Evolutionary conservation across 805 yeast species (phyloP).

Genomic region (Maudiozyma bulderi): DNA sequence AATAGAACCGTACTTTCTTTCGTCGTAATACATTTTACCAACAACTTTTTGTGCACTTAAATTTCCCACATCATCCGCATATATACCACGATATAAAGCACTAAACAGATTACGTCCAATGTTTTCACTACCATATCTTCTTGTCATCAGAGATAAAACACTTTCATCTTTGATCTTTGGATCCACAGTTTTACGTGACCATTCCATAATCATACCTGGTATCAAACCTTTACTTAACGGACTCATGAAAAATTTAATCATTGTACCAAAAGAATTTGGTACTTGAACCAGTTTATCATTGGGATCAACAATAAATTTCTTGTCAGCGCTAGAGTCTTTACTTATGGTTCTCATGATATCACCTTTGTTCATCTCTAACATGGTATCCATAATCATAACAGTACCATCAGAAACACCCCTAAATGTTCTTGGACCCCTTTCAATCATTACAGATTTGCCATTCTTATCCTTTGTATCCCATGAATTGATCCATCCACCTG

Average conservation of each 20-base stretch:
- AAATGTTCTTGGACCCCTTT: slow-evolving; percentile 87
- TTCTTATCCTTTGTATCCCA: slow-evolving; percentile 29
- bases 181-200: slow-evolving; percentile 31
- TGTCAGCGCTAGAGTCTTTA: slow-evolving; percentile 52
- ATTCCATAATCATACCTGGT: slow-evolving; percentile 41
- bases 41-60: slow-evolving; percentile 59
- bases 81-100: slow-evolving; percentile 82
- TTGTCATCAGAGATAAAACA: slow-evolving; percentile 51
- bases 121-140: slow-evolving; percentile 52
- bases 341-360: slow-evolving; percentile 52
- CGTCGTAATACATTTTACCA: slow-evolving; percentile 47
- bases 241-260: slow-evolving; percentile 30
- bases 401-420: slow-evolving; percentile 79
- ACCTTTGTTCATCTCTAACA: slow-evolving; percentile 37
- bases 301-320: slow-evolving; percentile 51
- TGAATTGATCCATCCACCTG: slow-evolving; percentile 78
- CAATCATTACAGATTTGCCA: slow-evolving; percentile 35
- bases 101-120: slow-evolving; percentile 53
- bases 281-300: slow-evolving; percentile 42
- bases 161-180: slow-evolving; percentile 49
- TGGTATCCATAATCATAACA: slow-evolving; percentile 51
- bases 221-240: slow-evolving; percentile 39
- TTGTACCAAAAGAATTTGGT: slow-evolving; percentile 35
- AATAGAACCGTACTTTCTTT: slow-evolving; percentile 50
- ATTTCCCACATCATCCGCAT: slow-evolving; percentile 69